Evolutionary conservation across 352 stramenopile species (phyloP).

Genomic region (Pythium biforme): DNA sequence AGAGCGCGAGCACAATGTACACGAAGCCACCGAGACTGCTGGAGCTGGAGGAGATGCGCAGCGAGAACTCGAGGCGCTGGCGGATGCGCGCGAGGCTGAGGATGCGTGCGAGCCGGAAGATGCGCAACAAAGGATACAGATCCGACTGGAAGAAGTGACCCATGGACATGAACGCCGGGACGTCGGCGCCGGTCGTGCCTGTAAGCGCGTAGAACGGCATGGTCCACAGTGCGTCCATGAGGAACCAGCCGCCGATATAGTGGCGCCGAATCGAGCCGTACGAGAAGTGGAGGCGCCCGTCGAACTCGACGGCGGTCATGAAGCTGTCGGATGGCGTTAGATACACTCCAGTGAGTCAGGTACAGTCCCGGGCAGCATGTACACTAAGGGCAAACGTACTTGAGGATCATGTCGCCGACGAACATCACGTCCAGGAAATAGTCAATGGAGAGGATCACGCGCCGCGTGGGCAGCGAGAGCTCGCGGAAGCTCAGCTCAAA

Average conservation of each 20-base stretch:
- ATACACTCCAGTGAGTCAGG: not conserved
- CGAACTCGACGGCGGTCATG: slow-evolving; percentile 66
- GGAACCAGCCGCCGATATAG: slow-evolving; percentile 57
- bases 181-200: slow-evolving; percentile 10
- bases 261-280: slow-evolving; percentile 44
- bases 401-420: slow-evolving; percentile 63
- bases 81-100: slow-evolving; percentile 53
- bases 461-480: slow-evolving; percentile 32
- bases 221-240: slow-evolving; percentile 61
- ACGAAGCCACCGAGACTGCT: slow-evolving; percentile 75
- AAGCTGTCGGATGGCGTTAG: slow-evolving; percentile 55
- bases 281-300: slow-evolving; percentile 76
- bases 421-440: slow-evolving; percentile 69
- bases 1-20: slow-evolving; percentile 67
- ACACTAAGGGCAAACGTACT: slow-evolving; percentile 28
- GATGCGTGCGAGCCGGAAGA: slow-evolving; percentile 53
- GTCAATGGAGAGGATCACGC: slow-evolving; percentile 48
- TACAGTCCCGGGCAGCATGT: not conserved
- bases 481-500: slow-evolving; percentile 72
- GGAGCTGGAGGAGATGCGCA: slow-evolving; percentile 77
- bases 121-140: slow-evolving; percentile 50
- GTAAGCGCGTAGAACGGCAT: slow-evolving; percentile 62
- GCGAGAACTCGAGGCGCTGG: slow-evolving; percentile 61
- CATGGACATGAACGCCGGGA: slow-evolving; percentile 30
- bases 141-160: slow-evolving; percentile 25